Evolutionary conservation across 192 early-diverging fungal genomes (phyloP).

Genomic region (Diversispora eburnea): DNA sequence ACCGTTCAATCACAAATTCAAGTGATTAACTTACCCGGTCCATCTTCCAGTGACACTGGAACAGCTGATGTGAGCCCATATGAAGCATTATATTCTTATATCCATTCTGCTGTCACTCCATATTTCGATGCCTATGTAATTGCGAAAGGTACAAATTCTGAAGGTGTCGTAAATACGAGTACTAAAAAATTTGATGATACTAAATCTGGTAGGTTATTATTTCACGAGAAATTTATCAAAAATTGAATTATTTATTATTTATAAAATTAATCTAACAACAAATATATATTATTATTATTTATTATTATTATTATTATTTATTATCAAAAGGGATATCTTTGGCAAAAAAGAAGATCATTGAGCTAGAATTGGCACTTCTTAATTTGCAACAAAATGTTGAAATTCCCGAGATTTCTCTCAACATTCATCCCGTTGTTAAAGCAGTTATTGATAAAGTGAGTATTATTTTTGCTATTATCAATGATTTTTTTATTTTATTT

Average conservation of each 20-base stretch:
- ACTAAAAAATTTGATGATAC: constrained; percentile 60
- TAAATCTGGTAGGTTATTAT: constrained; percentile 59
- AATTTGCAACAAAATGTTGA: constrained; percentile 98
- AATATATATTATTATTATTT: too few species aligned
- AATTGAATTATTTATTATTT: too few species aligned
- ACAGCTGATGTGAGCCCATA: constrained; percentile 59
- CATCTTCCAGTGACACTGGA: constrained; percentile 48
- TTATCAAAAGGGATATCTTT: constrained; percentile 73
- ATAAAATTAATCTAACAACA: too few species aligned
- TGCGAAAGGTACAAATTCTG: constrained; percentile 59
- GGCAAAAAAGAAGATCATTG: constrained; percentile 98
- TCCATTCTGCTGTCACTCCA: constrained; percentile 91
- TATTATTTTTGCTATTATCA: neutral
- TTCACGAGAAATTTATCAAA: too few species aligned
- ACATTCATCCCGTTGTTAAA: constrained; percentile 80
- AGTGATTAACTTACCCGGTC: constrained; percentile 87
- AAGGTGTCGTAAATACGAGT: constrained; percentile 38
- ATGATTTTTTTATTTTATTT: neutral
- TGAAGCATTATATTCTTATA: constrained; percentile 85
- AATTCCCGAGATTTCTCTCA: constrained; percentile 89
- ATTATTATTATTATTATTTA: neutral
- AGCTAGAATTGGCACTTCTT: constrained; percentile 90
- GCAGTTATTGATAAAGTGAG: constrained; percentile 55
- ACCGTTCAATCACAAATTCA: constrained; percentile 80
- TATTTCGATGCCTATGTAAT: constrained; percentile 93